Conservation (phyloP, 2,329 filamentous ascomycete genomes). For the Pezicula rhizophila region DNA sequence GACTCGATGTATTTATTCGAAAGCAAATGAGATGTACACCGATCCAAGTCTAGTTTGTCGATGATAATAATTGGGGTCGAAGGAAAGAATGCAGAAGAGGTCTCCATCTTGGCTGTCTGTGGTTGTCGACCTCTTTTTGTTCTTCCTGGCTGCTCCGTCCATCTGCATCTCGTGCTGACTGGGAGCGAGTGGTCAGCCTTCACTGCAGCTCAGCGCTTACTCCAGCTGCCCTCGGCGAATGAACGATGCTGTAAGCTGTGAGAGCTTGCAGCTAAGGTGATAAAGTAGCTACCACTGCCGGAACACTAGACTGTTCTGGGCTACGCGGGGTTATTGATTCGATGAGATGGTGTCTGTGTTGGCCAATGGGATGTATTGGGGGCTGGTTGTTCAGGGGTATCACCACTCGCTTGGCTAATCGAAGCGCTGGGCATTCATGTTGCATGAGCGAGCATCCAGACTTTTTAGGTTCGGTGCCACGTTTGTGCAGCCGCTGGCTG, state of each 20-base stretch:
- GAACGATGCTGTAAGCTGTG: neutral
- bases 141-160: neutral
- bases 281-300: neutral
- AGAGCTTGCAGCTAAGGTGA: neutral
- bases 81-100: neutral
- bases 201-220: too few species aligned
- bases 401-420: neutral
- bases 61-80: neutral
- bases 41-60: too few species aligned
- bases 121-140: neutral
- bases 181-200: too few species aligned
- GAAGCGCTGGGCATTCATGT: conserved; percentile 6
- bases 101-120: neutral
- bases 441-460: neutral
- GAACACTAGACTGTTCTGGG: too few species aligned
- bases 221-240: too few species aligned
- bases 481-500: too few species aligned
- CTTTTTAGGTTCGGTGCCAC: too few species aligned
- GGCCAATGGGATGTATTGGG: neutral
- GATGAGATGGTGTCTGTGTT: neutral
- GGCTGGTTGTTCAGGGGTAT: neutral
- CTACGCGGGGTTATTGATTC: neutral
- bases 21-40: neutral
- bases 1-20: neutral
- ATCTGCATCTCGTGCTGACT: neutral